Evolutionary conservation across 106 monocot genomes (phyloP).

Genomic region (Ottelia alismoides): DNA sequence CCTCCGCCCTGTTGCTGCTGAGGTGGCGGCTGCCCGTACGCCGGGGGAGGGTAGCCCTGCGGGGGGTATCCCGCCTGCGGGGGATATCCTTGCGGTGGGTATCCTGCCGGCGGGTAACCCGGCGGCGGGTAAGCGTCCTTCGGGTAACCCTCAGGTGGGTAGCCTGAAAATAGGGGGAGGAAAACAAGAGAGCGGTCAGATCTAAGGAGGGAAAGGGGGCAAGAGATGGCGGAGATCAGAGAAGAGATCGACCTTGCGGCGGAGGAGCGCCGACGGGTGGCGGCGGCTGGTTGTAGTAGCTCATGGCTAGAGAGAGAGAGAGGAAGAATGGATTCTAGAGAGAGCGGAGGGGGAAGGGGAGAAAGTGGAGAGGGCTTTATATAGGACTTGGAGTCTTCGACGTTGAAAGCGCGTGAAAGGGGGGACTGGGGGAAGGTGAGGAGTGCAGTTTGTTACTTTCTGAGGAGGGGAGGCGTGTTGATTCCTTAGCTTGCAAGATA

Average conservation of each 20-base stretch:
- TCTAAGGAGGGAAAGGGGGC: not conserved
- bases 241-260: constrained; percentile 11
- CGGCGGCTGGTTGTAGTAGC: constrained; percentile 18
- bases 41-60: constrained; percentile 8
- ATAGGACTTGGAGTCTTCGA: too few species aligned
- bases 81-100: constrained; percentile 5
- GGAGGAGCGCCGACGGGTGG: constrained; percentile 18
- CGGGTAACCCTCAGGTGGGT: constrained; percentile 17
- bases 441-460: too few species aligned
- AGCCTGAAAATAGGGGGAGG: constrained; percentile 2
- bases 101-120: constrained; percentile 11
- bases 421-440: too few species aligned
- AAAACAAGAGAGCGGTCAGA: not conserved
- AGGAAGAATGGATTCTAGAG: not conserved
- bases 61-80: constrained; percentile 9
- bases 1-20: constrained; percentile 1
- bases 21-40: constrained; percentile 5
- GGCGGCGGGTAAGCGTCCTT: constrained; percentile 19
- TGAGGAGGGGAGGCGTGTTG: too few species aligned
- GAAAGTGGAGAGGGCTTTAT: too few species aligned
- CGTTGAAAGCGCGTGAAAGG: too few species aligned
- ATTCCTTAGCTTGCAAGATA: too few species aligned
- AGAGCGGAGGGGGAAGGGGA: not conserved
- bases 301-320: constrained; percentile 2
- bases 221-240: not conserved